phyloP scores from a whole-genome alignment of 2,329 filamentous ascomycete genomes.

The Diplodia scrobiculata region DNA sequence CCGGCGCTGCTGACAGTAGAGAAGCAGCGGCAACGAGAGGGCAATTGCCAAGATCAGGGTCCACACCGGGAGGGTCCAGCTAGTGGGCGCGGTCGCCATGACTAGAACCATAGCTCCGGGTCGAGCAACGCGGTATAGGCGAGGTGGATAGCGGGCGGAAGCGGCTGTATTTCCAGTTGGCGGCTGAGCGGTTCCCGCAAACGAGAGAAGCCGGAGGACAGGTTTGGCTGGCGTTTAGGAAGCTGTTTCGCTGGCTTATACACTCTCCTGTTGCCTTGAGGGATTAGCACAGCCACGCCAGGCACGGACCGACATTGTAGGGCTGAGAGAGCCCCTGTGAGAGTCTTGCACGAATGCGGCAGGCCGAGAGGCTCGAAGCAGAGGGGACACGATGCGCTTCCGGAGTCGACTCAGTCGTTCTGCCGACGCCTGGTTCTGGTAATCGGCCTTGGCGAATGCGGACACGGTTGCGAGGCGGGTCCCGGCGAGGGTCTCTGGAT shows the following conservation, averaged over 20 bases:
- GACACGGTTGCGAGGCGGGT: neutral
- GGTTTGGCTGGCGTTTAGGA: neutral
- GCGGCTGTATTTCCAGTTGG: neutral
- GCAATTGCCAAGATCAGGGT: slow-evolving; percentile 18
- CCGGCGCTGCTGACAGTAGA: slow-evolving; percentile 4
- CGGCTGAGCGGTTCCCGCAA: neutral
- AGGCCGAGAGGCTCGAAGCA: neutral
- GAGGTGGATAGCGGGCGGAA: neutral
- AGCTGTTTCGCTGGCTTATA: slow-evolving; percentile 17
- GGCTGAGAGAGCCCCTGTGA: slow-evolving; percentile 20
- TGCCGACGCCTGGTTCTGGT: neutral
- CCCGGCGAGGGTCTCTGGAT: neutral
- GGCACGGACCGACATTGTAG: slow-evolving; percentile 17
- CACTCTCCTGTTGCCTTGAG: slow-evolving; percentile 19
- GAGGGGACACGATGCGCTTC: neutral
- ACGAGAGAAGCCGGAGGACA: neutral
- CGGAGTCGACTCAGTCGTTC: neutral
- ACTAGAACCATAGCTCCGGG: neutral
- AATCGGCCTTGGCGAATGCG: neutral
- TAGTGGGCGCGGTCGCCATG: neutral
- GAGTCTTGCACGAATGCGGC: neutral
- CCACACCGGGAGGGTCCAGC: slow-evolving; percentile 16
- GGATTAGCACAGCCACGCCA: slow-evolving; percentile 26
- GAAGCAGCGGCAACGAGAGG: slow-evolving; percentile 28
- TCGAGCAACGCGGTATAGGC: neutral